Base-by-base conservation (phyloP, 371 early-diverging fungal species). In the Thermomucor indicae-seudaticae region DNA sequence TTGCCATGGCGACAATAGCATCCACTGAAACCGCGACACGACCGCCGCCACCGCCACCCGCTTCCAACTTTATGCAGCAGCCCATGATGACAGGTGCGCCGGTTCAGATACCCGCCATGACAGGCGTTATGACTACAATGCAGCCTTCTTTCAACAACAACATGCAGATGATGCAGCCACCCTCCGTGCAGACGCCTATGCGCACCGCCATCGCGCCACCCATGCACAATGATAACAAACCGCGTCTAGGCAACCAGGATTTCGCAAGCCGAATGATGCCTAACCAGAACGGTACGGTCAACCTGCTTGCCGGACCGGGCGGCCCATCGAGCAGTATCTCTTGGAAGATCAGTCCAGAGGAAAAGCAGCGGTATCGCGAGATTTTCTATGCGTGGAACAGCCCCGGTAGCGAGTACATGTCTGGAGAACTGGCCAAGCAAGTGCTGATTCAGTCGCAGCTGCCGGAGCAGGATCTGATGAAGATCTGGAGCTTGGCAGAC, bases 361-460 rank as follows among this genome's bases (percentile, higher is more conserved):
- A 96, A 56, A 86, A 86, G 55, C 81, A 80, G 3, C 80, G 82
- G 25, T 93, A 92, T 55, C 88, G 89, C 46, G 77, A 81, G 20
- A 86, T 92, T 43, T 96, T 96, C 64, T 77, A 81, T 29, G 85
- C 85, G 4, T 93, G 91, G 89, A 95, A 94, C 55, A 74, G 79
- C 0, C 75, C 80, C n/a, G 82, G 80, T 17, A 73, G 83, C 1
- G 92, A 91, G 2, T 91, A 81, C 58, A 73, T 95, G 57, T 71
- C 83, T 10, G 94, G 88, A 52, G 89, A 88, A n/a, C 78, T 86
- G 25, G 93, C 92, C 1, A 75, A 81, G 24, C 83, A 90, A 43
- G 86, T 93, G 10, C 89, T 96, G 29, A 57, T 65, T 16, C 75
- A 78, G 31, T 67, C 75, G 11, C 60, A 60, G 14, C 38, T 78